These are phyloP conservation scores for Populus hybrid DNA, from an alignment of 441 rosid genomes.

Conservation along the genomic window DNA sequence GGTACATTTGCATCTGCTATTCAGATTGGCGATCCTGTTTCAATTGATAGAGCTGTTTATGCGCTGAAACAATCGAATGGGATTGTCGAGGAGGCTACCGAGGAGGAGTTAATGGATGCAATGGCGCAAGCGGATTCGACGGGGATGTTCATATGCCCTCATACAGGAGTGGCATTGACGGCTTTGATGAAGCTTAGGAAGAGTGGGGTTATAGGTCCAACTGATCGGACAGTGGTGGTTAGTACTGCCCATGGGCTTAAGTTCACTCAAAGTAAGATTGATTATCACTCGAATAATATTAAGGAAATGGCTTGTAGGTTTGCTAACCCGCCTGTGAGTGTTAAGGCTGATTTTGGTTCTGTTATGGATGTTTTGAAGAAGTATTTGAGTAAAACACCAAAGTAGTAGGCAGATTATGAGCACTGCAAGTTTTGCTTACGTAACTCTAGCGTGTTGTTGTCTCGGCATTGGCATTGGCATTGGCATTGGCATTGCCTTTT, in stretches of 20 bases:
- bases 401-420: slow-evolving; percentile 1
- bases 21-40: slow-evolving; percentile 68
- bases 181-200: slow-evolving; percentile 56
- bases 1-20: slow-evolving; percentile 61
- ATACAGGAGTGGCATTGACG: slow-evolving; percentile 64
- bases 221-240: slow-evolving; percentile 58
- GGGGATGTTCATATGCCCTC: slow-evolving; percentile 60
- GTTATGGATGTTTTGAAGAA: slow-evolving; percentile 65
- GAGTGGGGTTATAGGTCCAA: slow-evolving; percentile 45
- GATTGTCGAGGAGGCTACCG: slow-evolving; percentile 54
- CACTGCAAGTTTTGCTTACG: slow-evolving; percentile 8
- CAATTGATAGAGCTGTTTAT: slow-evolving; percentile 59
- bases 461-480: background rate
- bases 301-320: slow-evolving; percentile 48
- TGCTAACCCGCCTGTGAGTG: slow-evolving; percentile 58
- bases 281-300: slow-evolving; percentile 49
- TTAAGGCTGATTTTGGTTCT: slow-evolving; percentile 54
- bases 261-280: slow-evolving; percentile 57
- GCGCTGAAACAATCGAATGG: slow-evolving; percentile 47
- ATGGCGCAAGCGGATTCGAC: slow-evolving; percentile 55
- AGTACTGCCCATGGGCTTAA: slow-evolving; percentile 65
- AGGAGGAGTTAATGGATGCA: slow-evolving; percentile 63
- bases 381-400: slow-evolving; percentile 33
- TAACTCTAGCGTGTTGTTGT: slow-evolving; percentile 9
- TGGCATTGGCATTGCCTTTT: background rate